Evolutionary conservation across 2,329 filamentous ascomycete species (phyloP).

Genomic region (Clonostachys rosea): DNA sequence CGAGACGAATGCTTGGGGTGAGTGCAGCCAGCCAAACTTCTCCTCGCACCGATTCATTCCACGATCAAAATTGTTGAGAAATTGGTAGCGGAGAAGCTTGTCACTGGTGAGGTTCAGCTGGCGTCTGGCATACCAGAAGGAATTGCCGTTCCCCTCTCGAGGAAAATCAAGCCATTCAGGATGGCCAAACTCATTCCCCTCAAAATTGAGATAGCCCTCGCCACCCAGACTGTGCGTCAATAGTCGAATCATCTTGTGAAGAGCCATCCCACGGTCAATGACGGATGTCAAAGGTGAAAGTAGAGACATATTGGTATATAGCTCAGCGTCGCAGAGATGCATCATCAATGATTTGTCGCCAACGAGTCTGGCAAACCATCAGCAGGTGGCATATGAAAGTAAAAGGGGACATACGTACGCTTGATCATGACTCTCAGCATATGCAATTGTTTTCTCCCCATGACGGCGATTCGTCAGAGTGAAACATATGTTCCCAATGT

Average conservation of each 20-base stretch:
- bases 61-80: slow-evolving; percentile 85
- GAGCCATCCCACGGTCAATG: slow-evolving; percentile 84
- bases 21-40: slow-evolving; percentile 87
- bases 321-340: slow-evolving; percentile 94
- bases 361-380: slow-evolving; percentile 60
- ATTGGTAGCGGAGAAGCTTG: slow-evolving; percentile 76
- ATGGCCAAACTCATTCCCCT: slow-evolving; percentile 98
- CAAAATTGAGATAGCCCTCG: slow-evolving; percentile 97
- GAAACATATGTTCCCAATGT: slow-evolving; percentile 78
- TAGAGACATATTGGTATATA: slow-evolving; percentile 97
- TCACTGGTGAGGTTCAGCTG: slow-evolving; percentile 94
- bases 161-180: slow-evolving; percentile 99
- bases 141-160: slow-evolving; percentile 86
- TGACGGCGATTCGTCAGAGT: slow-evolving; percentile 90
- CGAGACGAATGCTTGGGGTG: slow-evolving; percentile 83
- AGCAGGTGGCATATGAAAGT: slow-evolving; percentile 5
- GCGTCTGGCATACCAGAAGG: slow-evolving; percentile 89
- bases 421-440: slow-evolving; percentile 96
- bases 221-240: slow-evolving; percentile 88
- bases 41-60: slow-evolving; percentile 85
- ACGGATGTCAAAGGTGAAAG: slow-evolving; percentile 79
- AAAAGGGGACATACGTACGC: slow-evolving; percentile 56
- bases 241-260: slow-evolving; percentile 97
- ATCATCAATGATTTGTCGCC: slow-evolving; percentile 97
- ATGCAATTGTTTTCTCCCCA: slow-evolving; percentile 97